A percentile compares a stretch with the other conserved stretches of the same genome.
These are phyloP conservation scores for Daldinia eschscholtzii DNA, from an alignment of 2,329 filamentous ascomycete species.

Conservation along the genomic window DNA sequence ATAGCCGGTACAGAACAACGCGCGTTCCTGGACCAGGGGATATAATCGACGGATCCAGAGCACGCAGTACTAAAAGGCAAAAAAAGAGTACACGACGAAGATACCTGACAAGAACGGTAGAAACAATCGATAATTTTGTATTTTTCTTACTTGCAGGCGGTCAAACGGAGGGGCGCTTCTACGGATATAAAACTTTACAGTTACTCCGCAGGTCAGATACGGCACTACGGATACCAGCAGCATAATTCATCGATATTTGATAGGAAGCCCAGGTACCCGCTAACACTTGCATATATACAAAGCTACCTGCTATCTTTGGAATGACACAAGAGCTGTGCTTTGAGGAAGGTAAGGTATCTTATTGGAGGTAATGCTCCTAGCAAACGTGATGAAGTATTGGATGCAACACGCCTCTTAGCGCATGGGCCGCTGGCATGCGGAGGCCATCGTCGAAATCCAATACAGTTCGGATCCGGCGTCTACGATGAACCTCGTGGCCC, in stretches of 20 bases:
- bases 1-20: conserved; percentile 49
- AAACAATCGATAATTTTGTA: conserved; percentile 12
- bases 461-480: conserved; percentile 15
- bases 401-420: conserved; percentile 22
- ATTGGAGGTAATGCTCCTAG: conserved; percentile 6
- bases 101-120: conserved; percentile 27
- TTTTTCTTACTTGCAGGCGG: conserved; percentile 15
- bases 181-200: conserved; percentile 32
- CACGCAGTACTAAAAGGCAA: conserved; percentile 26
- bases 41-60: conserved; percentile 41
- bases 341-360: background rate
- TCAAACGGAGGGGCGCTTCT: conserved; percentile 35
- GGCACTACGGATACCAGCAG: conserved; percentile 42
- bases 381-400: conserved; percentile 21
- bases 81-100: conserved; percentile 11
- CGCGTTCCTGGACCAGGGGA: conserved; percentile 47
- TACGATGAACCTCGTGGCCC: conserved; percentile 12
- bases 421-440: conserved; percentile 12
- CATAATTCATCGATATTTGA: conserved; percentile 19
- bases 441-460: conserved; percentile 13
- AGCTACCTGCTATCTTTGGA: conserved; percentile 2
- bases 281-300: conserved; percentile 9
- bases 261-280: conserved; percentile 11
- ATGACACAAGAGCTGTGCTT: conserved; percentile 11
- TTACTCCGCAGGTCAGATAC: conserved; percentile 28